Base-by-base conservation (phyloP, 108 stramenopile genomes). In the Conticribra weissflogii region DNA sequence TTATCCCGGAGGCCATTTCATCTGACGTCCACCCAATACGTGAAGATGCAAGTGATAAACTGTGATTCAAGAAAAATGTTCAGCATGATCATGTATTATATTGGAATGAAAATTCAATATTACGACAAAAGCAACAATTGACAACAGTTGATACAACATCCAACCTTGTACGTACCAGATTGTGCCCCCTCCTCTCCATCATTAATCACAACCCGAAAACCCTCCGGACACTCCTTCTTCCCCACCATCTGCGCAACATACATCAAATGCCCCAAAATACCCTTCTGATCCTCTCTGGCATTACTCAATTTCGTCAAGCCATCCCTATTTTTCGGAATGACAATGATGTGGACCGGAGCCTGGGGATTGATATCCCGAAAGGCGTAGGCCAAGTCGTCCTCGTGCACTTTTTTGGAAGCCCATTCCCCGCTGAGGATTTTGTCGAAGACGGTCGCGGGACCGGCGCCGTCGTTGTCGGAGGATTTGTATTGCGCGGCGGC, bases 281-380 rank as follows among this genome's bases (percentile, higher is more conserved):
- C 96, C 83, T 96, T 94, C 63, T 98, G 96, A 58, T 88, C 87
- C 50, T 96, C 94, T 9, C 85, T 60, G 15, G 96, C 97, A 47
- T 94, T 96, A 78, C 83, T 83, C 16, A 99, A 75, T 70, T 89
- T 89, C 0, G 93, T 88, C 60, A 99, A 82, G 17, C 97, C 97
- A 63, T 96, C 95, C 7, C 96, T 85, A 34, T 92, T 58, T 83
- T 99, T 99, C 51, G 99, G 99, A 72, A 99, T 98, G 31, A 98
- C 92, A 57, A 99, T 57, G 63, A 98, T 88, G 72, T 99, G 99
- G 4, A 85, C 80, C 1, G 97, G 97, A 31, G 95, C 97, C 64
- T 92, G 85, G 8, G 97, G 96, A 63, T 75, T 91, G 50, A 98
- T 92, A 80, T 99, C 98, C 22, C 87, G 83, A 84, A 99, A 99